Percentiles rank a stretch among this genome's conserved stretches.
phyloP scores from a whole-genome alignment of 2,329 filamentous ascomycete genomes.

The Trichoderma cornu-damae region DNA sequence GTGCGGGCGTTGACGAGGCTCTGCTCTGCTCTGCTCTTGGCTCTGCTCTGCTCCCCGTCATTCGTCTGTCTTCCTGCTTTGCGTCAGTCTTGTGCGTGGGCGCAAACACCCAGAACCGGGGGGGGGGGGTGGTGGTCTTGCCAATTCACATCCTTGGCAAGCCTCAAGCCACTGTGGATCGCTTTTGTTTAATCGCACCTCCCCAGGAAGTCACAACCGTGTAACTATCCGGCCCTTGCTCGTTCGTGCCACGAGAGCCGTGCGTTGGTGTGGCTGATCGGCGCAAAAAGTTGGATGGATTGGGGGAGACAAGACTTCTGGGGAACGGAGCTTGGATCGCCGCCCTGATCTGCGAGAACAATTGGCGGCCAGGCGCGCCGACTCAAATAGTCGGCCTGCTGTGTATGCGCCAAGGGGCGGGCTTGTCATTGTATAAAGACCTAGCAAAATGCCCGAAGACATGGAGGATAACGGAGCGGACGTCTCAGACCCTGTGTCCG shows the following conservation, averaged over 20 bases:
- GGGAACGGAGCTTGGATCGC: slow-evolving; percentile 32
- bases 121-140: not conserved
- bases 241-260: slow-evolving; percentile 30
- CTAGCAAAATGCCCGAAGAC: slow-evolving; percentile 52
- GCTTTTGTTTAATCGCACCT: slow-evolving; percentile 21
- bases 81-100: not conserved
- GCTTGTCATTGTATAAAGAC: slow-evolving; percentile 41
- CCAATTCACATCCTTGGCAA: not conserved
- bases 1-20: not conserved
- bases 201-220: slow-evolving; percentile 30
- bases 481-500: slow-evolving; percentile 55
- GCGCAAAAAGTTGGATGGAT: slow-evolving; percentile 26
- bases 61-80: not conserved
- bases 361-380: slow-evolving; percentile 12
- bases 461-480: slow-evolving; percentile 50
- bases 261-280: slow-evolving; percentile 34
- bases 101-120: not conserved
- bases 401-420: slow-evolving; percentile 25
- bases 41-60: not conserved
- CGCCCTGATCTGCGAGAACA: slow-evolving; percentile 28
- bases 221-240: slow-evolving; percentile 26
- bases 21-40: not conserved
- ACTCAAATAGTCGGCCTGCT: slow-evolving; percentile 12
- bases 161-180: slow-evolving; percentile 19
- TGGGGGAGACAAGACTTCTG: slow-evolving; percentile 25